phyloP scores from a whole-genome alignment of 305 asterid species.

The Solanum hybrid region DNA sequence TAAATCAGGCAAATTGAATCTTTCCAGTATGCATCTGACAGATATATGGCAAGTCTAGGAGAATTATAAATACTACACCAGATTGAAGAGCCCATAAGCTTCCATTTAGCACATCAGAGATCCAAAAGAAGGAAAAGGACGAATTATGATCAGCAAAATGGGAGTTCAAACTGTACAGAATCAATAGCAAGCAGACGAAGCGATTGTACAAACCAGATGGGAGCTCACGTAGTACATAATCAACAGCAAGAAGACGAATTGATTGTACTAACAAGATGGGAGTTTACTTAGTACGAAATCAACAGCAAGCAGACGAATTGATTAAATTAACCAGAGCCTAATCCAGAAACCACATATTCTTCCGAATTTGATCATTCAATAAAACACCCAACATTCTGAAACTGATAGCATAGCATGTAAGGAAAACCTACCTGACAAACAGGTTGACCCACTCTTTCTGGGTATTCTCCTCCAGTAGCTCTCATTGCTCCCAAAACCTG shows the following conservation, averaged over 20 bases:
- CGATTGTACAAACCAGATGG: not conserved
- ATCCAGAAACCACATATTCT: conserved; percentile 1
- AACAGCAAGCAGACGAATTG: conserved; percentile 3
- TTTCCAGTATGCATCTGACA: not conserved
- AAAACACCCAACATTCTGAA: not conserved
- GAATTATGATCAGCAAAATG: conserved; percentile 2
- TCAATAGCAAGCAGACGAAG: not conserved
- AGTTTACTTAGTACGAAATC: not conserved
- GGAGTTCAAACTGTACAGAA: not conserved
- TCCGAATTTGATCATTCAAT: not conserved
- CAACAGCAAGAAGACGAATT: not conserved
- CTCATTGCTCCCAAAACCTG: conserved; percentile 55
- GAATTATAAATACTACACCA: not conserved
- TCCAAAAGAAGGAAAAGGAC: conserved; percentile 3
- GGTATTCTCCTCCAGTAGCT: conserved; percentile 52
- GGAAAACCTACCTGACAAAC: conserved; percentile 51
- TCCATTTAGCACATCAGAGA: not conserved
- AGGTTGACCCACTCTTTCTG: conserved; percentile 70
- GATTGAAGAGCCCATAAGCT: not conserved
- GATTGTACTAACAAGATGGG: not conserved
- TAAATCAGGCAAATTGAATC: not conserved
- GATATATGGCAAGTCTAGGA: not conserved
- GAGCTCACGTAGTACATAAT: not conserved
- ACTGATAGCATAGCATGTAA: not conserved
- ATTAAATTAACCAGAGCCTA: not conserved